Evolutionary conservation across 2,329 filamentous ascomycete species (phyloP).

Genomic region (Thelonectria olida): DNA sequence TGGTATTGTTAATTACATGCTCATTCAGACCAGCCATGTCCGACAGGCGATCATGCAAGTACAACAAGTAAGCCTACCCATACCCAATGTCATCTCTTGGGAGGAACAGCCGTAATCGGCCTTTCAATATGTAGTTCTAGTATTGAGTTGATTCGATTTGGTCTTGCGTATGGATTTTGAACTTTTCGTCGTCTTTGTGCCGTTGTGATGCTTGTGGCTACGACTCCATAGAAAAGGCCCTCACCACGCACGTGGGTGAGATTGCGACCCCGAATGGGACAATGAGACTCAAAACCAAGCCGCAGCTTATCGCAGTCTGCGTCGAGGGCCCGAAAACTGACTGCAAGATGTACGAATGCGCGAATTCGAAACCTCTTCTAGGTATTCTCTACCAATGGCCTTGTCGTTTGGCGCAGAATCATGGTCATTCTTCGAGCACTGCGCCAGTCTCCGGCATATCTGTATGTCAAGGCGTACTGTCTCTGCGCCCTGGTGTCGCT

Average conservation of each 20-base stretch:
- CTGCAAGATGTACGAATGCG: background rate
- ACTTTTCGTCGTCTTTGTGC: too few relatives aligned
- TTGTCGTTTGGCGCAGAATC: background rate
- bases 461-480: slow-evolving; percentile 36
- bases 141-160: too few relatives aligned
- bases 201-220: background rate
- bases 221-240: background rate
- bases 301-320: background rate
- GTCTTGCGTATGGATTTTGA: too few relatives aligned
- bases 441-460: slow-evolving; percentile 35
- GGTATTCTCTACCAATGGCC: too few relatives aligned
- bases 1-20: too few relatives aligned
- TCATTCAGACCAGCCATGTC: too few relatives aligned
- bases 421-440: slow-evolving; percentile 36
- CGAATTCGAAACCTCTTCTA: background rate
- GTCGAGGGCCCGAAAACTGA: background rate
- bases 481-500: slow-evolving; percentile 34
- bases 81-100: too few relatives aligned
- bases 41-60: too few relatives aligned
- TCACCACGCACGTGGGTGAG: background rate
- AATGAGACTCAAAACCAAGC: background rate
- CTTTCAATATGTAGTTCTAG: too few relatives aligned
- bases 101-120: too few relatives aligned
- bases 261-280: background rate
- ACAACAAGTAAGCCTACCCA: too few relatives aligned